A percentile compares a stretch with the other conserved stretches of the same genome.
These are phyloP conservation scores for Aspergillus carlsbadensis DNA, from an alignment of 495 filamentous ascomycete species.

Conservation along the genomic window DNA sequence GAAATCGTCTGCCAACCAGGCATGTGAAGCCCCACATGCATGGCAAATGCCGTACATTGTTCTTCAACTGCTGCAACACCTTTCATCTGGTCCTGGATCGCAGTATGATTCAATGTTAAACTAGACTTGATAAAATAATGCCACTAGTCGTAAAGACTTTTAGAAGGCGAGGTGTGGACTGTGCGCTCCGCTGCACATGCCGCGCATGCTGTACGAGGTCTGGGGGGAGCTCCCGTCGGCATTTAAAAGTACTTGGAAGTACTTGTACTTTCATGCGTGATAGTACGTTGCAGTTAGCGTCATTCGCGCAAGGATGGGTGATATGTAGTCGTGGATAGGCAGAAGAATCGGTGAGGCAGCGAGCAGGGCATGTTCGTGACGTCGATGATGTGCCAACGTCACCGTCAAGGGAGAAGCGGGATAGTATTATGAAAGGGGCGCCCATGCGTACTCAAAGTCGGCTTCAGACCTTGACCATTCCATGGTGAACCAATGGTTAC, in stretches of 20 bases:
- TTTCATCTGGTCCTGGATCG: not conserved
- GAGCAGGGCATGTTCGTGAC: too few relatives aligned
- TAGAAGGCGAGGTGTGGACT: not conserved
- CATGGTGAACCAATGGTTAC: too few relatives aligned
- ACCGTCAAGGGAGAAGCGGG: too few relatives aligned
- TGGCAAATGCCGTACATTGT: not conserved
- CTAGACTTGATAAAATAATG: too few relatives aligned
- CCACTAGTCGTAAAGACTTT: not conserved
- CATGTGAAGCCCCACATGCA: slow-evolving; percentile 3
- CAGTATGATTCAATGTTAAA: too few relatives aligned
- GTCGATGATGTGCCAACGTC: too few relatives aligned
- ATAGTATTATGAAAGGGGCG: too few relatives aligned
- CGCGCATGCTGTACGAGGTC: slow-evolving; percentile 10
- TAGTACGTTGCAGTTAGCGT: not conserved
- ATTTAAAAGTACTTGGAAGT: not conserved
- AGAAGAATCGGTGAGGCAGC: too few relatives aligned
- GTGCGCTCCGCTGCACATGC: slow-evolving; percentile 1
- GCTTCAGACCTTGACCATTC: too few relatives aligned
- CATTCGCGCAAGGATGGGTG: not conserved
- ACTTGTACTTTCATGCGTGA: slow-evolving; percentile 3
- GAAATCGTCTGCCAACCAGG: not conserved
- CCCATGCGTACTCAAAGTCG: too few relatives aligned
- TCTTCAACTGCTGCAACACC: not conserved
- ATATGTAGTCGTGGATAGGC: not conserved
- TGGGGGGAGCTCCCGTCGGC: not conserved